A percentile compares a stretch with the other conserved stretches of the same genome.
phyloP scores from a whole-genome alignment of 345 rosid genomes.

The Brassica juncea region DNA sequence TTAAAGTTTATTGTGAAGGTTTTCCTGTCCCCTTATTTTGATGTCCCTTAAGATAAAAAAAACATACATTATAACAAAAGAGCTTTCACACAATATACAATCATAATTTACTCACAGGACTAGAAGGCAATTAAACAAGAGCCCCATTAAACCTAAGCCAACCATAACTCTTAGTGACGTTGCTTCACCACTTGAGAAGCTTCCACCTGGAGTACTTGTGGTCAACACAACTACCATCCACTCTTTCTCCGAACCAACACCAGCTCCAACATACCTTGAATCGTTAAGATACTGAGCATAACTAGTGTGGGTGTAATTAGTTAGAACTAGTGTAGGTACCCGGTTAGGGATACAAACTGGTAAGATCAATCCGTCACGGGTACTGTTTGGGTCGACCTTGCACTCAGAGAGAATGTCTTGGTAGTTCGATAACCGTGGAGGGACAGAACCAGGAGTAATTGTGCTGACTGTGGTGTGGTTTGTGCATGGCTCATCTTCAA shows the following conservation, averaged over 20 bases:
- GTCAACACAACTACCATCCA: slow-evolving; percentile 76
- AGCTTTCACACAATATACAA: slow-evolving; percentile 4
- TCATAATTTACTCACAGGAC: slow-evolving; percentile 10
- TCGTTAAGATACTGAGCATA: slow-evolving; percentile 59
- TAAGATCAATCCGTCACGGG: slow-evolving; percentile 55
- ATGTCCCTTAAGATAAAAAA: neutral
- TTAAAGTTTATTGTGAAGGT: neutral
- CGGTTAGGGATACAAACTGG: slow-evolving; percentile 64
- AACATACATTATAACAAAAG: neutral
- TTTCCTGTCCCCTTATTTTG: neutral
- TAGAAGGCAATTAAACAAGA: slow-evolving; percentile 23
- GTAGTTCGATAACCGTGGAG: slow-evolving; percentile 46
- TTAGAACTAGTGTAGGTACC: slow-evolving; percentile 64
- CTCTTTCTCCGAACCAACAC: slow-evolving; percentile 67
- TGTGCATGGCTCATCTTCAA: slow-evolving; percentile 59
- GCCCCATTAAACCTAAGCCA: slow-evolving; percentile 23
- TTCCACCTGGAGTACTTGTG: slow-evolving; percentile 50
- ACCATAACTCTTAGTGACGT: neutral
- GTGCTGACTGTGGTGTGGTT: slow-evolving; percentile 14
- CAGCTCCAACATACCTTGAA: slow-evolving; percentile 58
- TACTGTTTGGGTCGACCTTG: slow-evolving; percentile 52
- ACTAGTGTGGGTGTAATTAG: slow-evolving; percentile 63
- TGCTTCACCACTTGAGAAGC: slow-evolving; percentile 44
- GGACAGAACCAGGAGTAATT: slow-evolving; percentile 32
- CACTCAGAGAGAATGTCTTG: slow-evolving; percentile 55